Evolutionary conservation across 2,329 filamentous ascomycete genomes (phyloP), one percentile per base, ranked within the genome.

Genomic region (Xylogone sp.): DNA sequence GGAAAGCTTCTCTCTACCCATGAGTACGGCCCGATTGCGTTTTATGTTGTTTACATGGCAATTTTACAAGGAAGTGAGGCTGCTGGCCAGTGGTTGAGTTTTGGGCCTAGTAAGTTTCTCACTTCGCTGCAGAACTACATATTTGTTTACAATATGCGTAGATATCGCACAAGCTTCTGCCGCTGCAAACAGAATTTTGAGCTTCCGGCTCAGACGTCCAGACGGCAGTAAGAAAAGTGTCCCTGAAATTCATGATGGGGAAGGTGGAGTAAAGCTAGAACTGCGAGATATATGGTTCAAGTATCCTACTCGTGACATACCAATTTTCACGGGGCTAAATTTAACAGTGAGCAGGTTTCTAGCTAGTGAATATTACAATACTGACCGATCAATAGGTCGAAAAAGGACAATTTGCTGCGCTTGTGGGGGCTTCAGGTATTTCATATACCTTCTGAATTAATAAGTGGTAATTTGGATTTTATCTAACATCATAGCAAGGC

Each of bases 391-490:
- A 19, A 48, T 19, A 56, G 46, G 80, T 90, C 48, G 73, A 82
- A 58, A 83, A 83, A 56, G 85, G 85, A 6, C 82, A 87, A 62
- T 88, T 87, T 60, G 83, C 79, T 0, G 86, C 84, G 1, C 72
- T 89, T 0, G 86, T 88, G 2, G 86, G 86, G 2, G 78, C 84
- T 1, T 85, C 81, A 0, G 34, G 34, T 39, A 39, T 39, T 13
- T 39, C n/a, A 27, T 27, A 6, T 27, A 27, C 6, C 34, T 16
- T 18, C n/a, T 39, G 34, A 39, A 39, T 39, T 39, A 16, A 13
- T 7, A 39, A 39, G n/a, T 9, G 34, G n/a, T n/a, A n/a, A n/a
- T n/a, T n/a, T n/a, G n/a, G n/a, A n/a, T n/a, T n/a, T n/a, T n/a
- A n/a, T n/a, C n/a, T n/a, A 39, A 18, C 24, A 39, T 39, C 34